Evolutionary conservation across 257 asterid genomes (phyloP), one percentile per base, ranked within the genome.

Genomic region (Solanum neorickii): DNA sequence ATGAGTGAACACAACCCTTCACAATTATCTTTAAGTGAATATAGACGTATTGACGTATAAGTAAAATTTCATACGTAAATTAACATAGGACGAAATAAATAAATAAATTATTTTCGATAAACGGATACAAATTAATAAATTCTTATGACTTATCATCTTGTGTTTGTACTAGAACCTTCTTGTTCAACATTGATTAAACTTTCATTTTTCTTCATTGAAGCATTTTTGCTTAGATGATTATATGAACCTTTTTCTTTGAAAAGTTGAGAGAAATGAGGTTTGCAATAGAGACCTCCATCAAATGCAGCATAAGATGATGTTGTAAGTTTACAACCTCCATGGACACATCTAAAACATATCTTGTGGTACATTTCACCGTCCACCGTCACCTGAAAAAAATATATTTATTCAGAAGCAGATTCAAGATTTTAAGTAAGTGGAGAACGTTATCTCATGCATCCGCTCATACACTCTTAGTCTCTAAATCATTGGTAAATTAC

Each of bases 171-270:
- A 78, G 66, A 46, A 3, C 41, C 12, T 27, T 78, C 16, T 78
- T 47, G 44, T 9, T 47, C 85, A 77, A 14, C 47, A 15, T 47
- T 80, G 31, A 13, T 76, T 76, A 29, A n/a, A 41, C 80, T 87
- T 82, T 66, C 87, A 66, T 33, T 90, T 52, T 88, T 92, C 91
- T 86, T 94, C 31, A 91, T 16, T 10, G 98, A 91, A 83, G 95
- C 33, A 52, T 92, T 85, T 78, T 94, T 93, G 4, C 92, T 94
- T 85, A 96, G 95, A 89, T 94, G 95, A 39, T 89, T 89, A 89
- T 94, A 96, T 87, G 93, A 92, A 4, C 98, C 98, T 85, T 93
- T 94, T 89, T 94, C 95, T 91, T 92, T 94, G 87, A 96, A 96
- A 82, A 96, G 91, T 49, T 96, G 98, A 59, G 96, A 92, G 87